Percentiles rank a stretch among this genome's conserved stretches.
Conservation (phyloP, 108 stramenopile species). For the Cyclotella choctawhatcheeana region DNA sequence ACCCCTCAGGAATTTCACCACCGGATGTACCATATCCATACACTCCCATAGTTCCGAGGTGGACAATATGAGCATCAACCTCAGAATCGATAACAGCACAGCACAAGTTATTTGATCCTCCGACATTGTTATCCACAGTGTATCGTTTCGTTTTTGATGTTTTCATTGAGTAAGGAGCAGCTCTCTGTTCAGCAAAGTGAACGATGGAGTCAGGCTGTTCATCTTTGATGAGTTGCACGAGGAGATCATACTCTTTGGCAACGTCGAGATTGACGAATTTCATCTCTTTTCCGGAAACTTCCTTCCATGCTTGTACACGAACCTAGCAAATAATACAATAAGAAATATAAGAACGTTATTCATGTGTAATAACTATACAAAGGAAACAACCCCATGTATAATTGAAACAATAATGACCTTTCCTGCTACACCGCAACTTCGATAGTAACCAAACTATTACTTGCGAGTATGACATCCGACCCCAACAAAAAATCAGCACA, state of each 20-base stretch:
- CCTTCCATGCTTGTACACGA: slow-evolving; percentile 92
- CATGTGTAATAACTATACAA: neutral
- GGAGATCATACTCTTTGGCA: slow-evolving; percentile 93
- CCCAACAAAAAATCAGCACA: slow-evolving; percentile 4
- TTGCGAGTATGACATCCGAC: no score
- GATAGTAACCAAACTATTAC: no score
- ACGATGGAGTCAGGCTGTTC: slow-evolving; percentile 95
- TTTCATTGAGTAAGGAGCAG: slow-evolving; percentile 98
- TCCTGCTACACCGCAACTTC: neutral
- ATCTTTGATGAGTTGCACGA: slow-evolving; percentile 92
- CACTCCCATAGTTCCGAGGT: slow-evolving; percentile 99
- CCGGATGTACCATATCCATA: slow-evolving; percentile 98
- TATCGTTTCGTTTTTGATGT: slow-evolving; percentile 93
- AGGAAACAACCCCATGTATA: slow-evolving; percentile 11
- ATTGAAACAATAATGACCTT: neutral
- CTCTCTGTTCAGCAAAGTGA: slow-evolving; percentile 98
- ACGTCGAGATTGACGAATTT: slow-evolving; percentile 94
- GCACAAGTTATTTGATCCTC: slow-evolving; percentile 96
- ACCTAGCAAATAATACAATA: slow-evolving; percentile 49
- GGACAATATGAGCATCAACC: slow-evolving; percentile 96
- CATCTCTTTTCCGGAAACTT: slow-evolving; percentile 92
- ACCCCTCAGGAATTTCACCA: slow-evolving; percentile 98
- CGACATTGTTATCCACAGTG: slow-evolving; percentile 98
- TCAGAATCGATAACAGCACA: slow-evolving; percentile 95
- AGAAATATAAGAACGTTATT: neutral